These are phyloP conservation scores for Monosporascus sp. DNA, from an alignment of 2,329 filamentous ascomycete species.

Conservation along the genomic window DNA sequence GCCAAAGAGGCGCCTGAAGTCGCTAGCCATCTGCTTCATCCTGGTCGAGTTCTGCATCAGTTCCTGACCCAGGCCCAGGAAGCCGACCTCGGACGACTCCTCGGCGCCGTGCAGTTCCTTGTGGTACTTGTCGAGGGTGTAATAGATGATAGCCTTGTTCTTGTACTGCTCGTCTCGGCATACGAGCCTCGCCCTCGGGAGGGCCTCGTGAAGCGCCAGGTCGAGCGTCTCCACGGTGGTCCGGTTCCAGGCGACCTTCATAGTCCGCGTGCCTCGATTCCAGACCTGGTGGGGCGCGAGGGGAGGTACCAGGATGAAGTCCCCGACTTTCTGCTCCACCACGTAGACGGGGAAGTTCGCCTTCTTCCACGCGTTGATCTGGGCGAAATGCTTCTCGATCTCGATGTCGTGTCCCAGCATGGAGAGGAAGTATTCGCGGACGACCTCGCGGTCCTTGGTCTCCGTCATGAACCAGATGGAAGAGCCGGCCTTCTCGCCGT, in stretches of 20 bases:
- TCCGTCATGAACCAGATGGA: conserved; percentile 99
- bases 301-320: conserved; percentile 93
- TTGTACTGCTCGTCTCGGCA: conserved; percentile 99
- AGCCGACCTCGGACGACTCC: conserved; percentile 40
- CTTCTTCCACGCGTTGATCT: conserved; percentile 91
- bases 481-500: conserved; percentile 77
- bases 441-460: conserved; percentile 82
- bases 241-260: conserved; percentile 98
- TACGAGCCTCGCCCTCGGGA: conserved; percentile 84
- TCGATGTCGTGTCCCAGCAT: conserved; percentile 94
- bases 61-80: conserved; percentile 44
- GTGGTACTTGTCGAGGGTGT: conserved; percentile 75
- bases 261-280: conserved; percentile 92
- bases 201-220: conserved; percentile 77
- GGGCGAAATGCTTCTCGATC: conserved; percentile 94
- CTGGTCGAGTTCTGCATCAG: conserved; percentile 37
- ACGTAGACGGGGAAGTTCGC: conserved; percentile 91
- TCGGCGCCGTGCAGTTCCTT: conserved; percentile 53
- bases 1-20: conserved; percentile 76
- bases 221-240: conserved; percentile 89
- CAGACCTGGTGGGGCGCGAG: conserved; percentile 77
- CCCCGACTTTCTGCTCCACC: conserved; percentile 83
- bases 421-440: conserved; percentile 90
- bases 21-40: conserved; percentile 67
- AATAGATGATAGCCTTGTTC: conserved; percentile 94